Conservation (phyloP, 306 rosid species). For the Cotoneaster glaucophyllus region DNA sequence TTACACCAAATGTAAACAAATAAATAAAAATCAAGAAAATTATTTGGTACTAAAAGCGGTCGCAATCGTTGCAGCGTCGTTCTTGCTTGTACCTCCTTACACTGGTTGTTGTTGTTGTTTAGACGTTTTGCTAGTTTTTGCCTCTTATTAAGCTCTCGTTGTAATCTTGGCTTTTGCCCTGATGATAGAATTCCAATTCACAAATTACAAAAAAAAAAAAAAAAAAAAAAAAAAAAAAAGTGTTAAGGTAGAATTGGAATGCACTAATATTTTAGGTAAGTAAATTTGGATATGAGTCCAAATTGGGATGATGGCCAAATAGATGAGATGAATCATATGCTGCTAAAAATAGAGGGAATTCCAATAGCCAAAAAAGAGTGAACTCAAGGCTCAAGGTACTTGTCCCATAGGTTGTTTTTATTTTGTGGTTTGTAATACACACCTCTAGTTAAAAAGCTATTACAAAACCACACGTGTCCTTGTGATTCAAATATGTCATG, state of each 20-base stretch:
- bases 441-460: neutral
- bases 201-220: too few species aligned
- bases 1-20: neutral
- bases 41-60: neutral
- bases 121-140: too few species aligned
- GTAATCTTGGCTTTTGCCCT: too few species aligned
- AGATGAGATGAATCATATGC: neutral
- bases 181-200: too few species aligned
- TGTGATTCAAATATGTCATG: neutral
- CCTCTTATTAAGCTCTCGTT: too few species aligned
- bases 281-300: neutral
- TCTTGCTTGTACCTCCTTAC: too few species aligned
- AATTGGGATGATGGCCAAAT: neutral
- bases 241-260: neutral
- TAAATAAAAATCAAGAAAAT: neutral
- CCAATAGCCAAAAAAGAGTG: neutral
- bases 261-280: too few species aligned
- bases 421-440: neutral
- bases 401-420: conserved; percentile 11
- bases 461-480: neutral
- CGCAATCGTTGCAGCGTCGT: too few species aligned
- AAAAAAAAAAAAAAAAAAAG: too few species aligned
- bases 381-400: neutral
- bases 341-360: neutral
- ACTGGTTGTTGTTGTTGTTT: too few species aligned